These are phyloP conservation scores for Neofusicoccum cordaticola DNA, from an alignment of 2,329 filamentous ascomycete genomes.

Conservation along the genomic window DNA sequence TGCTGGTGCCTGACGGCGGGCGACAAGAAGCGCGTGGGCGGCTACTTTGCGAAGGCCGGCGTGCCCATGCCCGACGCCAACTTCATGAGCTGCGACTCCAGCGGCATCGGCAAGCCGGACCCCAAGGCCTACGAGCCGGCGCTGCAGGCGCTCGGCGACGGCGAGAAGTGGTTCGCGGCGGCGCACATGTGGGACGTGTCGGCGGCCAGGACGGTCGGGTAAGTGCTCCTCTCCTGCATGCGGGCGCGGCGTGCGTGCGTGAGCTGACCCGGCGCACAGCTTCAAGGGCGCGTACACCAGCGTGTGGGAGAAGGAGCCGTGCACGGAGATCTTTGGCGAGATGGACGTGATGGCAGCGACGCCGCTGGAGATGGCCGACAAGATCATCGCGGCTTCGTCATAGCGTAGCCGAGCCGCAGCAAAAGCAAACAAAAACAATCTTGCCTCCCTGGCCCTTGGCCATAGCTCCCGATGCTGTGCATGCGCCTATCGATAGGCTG, in stretches of 20 bases:
- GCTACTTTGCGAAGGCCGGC: conserved; percentile 51
- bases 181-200: conserved; percentile 61
- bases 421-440: background rate
- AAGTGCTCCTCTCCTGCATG: conserved; percentile 17
- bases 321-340: conserved; percentile 50
- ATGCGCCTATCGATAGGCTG: conserved; percentile 4
- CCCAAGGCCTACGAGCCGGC: conserved; percentile 47
- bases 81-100: conserved; percentile 51
- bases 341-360: conserved; percentile 52
- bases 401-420: conserved; percentile 7
- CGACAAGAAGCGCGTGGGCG: conserved; percentile 49
- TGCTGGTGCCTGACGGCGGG: conserved; percentile 56
- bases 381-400: conserved; percentile 25
- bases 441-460: background rate
- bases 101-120: conserved; percentile 51
- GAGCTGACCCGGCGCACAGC: conserved; percentile 20
- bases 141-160: conserved; percentile 40
- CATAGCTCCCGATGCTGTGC: background rate
- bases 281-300: conserved; percentile 55
- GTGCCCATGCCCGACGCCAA: conserved; percentile 52
- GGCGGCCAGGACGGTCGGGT: conserved; percentile 49
- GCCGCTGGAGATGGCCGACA: conserved; percentile 49
- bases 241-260: too few species aligned
- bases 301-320: conserved; percentile 52
- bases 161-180: conserved; percentile 55